Percentiles rank a stretch among this genome's conserved stretches.
phyloP scores from a whole-genome alignment of 345 rosid species.

The Ricinus communis region DNA sequence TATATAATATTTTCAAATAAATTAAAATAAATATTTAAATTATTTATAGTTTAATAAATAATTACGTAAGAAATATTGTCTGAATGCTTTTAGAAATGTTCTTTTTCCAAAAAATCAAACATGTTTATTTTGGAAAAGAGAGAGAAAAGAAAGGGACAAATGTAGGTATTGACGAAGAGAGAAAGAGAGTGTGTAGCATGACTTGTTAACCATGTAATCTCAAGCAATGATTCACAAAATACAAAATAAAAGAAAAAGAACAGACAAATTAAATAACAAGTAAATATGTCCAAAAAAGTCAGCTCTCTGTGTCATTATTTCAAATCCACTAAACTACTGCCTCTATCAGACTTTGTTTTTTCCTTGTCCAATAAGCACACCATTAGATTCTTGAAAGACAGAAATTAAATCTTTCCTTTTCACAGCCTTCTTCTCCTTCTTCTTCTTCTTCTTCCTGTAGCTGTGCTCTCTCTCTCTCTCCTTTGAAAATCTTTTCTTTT shows the following conservation, averaged over 20 bases:
- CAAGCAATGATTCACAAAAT: not conserved
- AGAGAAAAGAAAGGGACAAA: constrained; percentile 36
- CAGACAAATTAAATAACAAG: constrained; percentile 10
- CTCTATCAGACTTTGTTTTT: not conserved
- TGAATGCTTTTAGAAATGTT: no score
- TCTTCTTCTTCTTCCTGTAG: constrained; percentile 11
- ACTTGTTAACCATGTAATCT: not conserved
- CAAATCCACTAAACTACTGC: constrained; percentile 18
- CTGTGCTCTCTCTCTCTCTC: constrained; percentile 1
- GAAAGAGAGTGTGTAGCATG: not conserved
- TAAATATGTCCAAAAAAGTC: constrained; percentile 38
- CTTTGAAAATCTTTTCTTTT: constrained; percentile 28
- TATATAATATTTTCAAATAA: no score
- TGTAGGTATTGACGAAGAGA: constrained; percentile 37
- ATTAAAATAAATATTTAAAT: no score
- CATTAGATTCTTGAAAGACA: constrained; percentile 35
- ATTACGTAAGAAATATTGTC: no score
- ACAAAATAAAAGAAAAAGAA: no score
- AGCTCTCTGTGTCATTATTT: constrained; percentile 39
- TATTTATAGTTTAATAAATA: no score
- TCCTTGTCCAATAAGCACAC: constrained; percentile 24
- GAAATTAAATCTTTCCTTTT: constrained; percentile 43
- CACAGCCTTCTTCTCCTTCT: constrained; percentile 10
- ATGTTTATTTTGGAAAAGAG: constrained; percentile 12
- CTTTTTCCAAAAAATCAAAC: no score